These are phyloP conservation scores for Pittosporum tobira DNA, from an alignment of 129 eudicot species.

Conservation along the genomic window DNA sequence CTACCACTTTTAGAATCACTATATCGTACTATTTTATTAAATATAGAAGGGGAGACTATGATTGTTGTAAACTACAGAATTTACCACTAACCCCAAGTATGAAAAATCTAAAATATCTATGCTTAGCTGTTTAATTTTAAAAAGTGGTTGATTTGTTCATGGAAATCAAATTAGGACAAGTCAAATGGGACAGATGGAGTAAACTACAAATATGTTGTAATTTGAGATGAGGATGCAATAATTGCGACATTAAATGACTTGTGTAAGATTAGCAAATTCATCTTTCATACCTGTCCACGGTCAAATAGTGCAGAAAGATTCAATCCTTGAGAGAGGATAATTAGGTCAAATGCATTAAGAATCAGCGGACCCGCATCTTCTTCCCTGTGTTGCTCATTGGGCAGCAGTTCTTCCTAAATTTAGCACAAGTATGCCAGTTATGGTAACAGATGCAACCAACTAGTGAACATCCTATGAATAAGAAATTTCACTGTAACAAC, in stretches of 20 bases:
- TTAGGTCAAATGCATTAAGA: conserved; percentile 92
- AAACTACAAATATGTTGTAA: not conserved
- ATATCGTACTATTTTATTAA: too few relatives aligned
- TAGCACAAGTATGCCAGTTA: conserved; percentile 13
- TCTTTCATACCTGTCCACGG: conserved; percentile 60
- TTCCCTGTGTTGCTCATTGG: conserved; percentile 38
- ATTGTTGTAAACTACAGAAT: too few relatives aligned
- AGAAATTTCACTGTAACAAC: not conserved
- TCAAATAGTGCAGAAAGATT: conserved; percentile 81
- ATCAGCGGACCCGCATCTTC: conserved; percentile 69
- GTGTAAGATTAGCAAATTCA: not conserved
- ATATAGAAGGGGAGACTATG: too few relatives aligned
- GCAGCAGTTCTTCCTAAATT: conserved; percentile 50
- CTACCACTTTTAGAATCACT: too few relatives aligned
- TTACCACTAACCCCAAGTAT: too few relatives aligned
- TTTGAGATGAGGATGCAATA: too few relatives aligned
- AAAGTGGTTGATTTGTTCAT: too few relatives aligned
- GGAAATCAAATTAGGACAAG: too few relatives aligned
- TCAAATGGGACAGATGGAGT: not conserved
- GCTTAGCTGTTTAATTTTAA: too few relatives aligned
- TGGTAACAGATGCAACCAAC: not conserved
- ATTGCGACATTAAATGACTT: not conserved
- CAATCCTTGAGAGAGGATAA: conserved; percentile 85
- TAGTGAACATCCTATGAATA: not conserved
- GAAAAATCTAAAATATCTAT: too few relatives aligned